A percentile compares a stretch with the other conserved stretches of the same genome.
Conservation (phyloP, 2,329 filamentous ascomycete species). For the Endothia cerciana region DNA sequence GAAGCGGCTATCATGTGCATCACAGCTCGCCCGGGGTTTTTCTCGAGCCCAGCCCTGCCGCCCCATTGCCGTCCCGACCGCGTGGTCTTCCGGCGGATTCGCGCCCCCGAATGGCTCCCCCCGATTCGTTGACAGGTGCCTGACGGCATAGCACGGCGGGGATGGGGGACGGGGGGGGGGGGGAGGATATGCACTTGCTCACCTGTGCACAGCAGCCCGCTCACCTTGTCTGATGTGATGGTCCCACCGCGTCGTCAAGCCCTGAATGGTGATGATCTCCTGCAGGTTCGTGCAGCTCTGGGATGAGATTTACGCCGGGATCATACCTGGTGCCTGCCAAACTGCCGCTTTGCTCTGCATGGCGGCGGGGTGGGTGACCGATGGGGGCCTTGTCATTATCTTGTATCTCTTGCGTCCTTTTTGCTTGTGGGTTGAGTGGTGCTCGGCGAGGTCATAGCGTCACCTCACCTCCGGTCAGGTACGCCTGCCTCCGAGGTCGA, state of each 20-base stretch:
- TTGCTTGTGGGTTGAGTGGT: constrained; percentile 5
- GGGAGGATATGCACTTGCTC: constrained; percentile 9
- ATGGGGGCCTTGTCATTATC: constrained; percentile 9
- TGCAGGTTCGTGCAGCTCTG: constrained; percentile 20
- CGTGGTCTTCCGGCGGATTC: constrained; percentile 20
- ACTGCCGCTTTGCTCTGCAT: constrained; percentile 17
- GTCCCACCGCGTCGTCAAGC: constrained; percentile 21
- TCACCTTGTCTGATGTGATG: constrained; percentile 5
- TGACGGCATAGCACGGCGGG: constrained; percentile 19
- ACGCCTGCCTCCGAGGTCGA: constrained; percentile 15
- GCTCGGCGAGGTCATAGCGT: constrained; percentile 4
- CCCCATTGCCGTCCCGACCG: constrained; percentile 20
- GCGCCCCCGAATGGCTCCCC: constrained; percentile 3
- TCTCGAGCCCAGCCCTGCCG: constrained; percentile 11
- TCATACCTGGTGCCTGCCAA: constrained; percentile 11
- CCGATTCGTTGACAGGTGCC: constrained; percentile 19
- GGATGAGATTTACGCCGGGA: constrained; percentile 18
- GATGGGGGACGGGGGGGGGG: not conserved
- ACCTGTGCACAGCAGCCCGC: constrained; percentile 20
- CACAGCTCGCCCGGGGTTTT: constrained; percentile 19
- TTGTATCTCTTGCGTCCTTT: constrained; percentile 5
- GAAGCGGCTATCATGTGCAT: constrained; percentile 19
- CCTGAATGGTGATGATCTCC: constrained; percentile 22
- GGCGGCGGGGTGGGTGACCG: not conserved
- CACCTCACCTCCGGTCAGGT: constrained; percentile 6